Evolutionary conservation across 345 rosid species (phyloP).

Genomic region (Combretum micranthum): DNA sequence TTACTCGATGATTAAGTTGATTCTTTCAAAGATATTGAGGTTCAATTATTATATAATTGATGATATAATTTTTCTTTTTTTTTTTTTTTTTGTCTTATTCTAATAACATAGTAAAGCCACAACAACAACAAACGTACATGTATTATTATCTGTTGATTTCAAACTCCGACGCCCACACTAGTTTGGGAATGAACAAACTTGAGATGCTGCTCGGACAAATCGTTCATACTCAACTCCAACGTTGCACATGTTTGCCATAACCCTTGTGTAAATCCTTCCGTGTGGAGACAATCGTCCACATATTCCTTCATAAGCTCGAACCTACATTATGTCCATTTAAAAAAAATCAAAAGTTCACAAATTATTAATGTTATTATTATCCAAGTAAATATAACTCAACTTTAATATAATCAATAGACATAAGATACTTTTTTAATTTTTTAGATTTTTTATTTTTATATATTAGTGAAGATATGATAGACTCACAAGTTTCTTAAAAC

Average conservation of each 20-base stretch:
- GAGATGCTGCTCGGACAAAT: constrained; percentile 16
- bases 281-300: constrained; percentile 26
- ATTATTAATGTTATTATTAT: not conserved
- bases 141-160: no score
- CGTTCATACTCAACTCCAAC: constrained; percentile 19
- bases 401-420: no score
- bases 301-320: constrained; percentile 20
- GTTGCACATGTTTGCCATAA: constrained; percentile 37
- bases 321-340: constrained; percentile 10
- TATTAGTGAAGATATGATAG: not conserved
- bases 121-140: no score
- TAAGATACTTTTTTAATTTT: no score
- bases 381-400: no score
- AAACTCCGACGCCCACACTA: no score
- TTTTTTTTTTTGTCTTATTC: no score
- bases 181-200: constrained; percentile 15
- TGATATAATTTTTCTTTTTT: no score
- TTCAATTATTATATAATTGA: no score
- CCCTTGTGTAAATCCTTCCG: constrained; percentile 33
- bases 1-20: no score
- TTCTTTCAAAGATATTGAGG: no score
- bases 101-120: no score
- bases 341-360: not conserved
- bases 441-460: not conserved
- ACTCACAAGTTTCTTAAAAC: constrained; percentile 33